These are phyloP conservation scores for Boletus eberwhitei DNA, from an alignment of 768 basidiomycete species.

Conservation along the genomic window DNA sequence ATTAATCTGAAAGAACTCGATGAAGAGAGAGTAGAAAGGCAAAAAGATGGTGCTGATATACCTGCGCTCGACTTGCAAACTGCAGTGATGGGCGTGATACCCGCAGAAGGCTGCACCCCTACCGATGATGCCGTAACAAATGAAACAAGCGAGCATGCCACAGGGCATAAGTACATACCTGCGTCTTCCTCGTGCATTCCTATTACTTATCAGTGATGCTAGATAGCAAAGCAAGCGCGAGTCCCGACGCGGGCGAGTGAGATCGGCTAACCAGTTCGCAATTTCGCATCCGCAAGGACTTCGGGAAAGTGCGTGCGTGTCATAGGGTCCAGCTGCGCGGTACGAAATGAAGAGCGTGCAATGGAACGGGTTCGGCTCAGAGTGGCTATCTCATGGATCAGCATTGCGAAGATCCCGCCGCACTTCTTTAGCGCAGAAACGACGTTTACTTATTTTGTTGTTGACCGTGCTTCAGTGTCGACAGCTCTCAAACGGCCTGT, in stretches of 20 bases:
- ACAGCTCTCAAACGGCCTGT: too few species aligned
- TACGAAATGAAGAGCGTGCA: constrained; percentile 4
- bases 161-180: neutral
- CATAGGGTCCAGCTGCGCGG: constrained; percentile 16
- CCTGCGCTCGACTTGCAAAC: neutral
- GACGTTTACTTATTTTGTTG: too few species aligned
- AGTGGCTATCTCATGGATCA: neutral
- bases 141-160: constrained; percentile 1
- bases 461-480: too few species aligned
- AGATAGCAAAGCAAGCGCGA: constrained; percentile 5
- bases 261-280: constrained; percentile 1
- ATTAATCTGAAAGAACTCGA: neutral
- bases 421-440: too few species aligned
- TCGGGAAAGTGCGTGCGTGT: neutral
- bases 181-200: constrained; percentile 13
- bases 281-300: neutral
- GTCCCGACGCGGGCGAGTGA: neutral
- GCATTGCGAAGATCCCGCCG: too few species aligned
- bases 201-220: neutral
- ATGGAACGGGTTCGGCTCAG: neutral
- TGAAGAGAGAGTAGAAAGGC: neutral
- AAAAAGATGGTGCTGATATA: neutral
- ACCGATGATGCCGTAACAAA: constrained; percentile 10
- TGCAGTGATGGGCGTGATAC: neutral
- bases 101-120: constrained; percentile 2